phyloP scores from a whole-genome alignment of 139 green algal genomes.

The Chlamydomonas urium region DNA sequence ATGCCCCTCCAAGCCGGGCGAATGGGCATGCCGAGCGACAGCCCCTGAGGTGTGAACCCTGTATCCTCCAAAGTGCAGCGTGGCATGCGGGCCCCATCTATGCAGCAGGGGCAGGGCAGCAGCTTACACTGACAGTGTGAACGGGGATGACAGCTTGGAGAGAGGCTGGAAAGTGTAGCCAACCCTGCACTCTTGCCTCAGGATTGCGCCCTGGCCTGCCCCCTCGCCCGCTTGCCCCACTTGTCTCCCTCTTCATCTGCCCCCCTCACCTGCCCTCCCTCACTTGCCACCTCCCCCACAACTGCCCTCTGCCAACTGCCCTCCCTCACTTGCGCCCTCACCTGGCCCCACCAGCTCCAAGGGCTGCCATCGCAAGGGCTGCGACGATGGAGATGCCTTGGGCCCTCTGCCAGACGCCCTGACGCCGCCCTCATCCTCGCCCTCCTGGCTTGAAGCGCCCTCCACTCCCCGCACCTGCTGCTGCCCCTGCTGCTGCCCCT shows the following conservation, averaged over 20 bases:
- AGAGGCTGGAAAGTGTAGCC: too few relatives aligned
- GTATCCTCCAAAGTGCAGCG: slow-evolving; percentile 23
- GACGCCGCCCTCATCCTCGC: not conserved
- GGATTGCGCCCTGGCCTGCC: not conserved
- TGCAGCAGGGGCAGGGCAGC: too few relatives aligned
- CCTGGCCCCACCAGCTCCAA: not conserved
- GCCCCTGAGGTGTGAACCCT: slow-evolving; percentile 30
- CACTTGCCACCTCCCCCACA: not conserved
- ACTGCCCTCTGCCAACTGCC: not conserved
- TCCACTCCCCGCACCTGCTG: not conserved
- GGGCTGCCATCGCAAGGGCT: not conserved
- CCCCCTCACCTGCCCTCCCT: not conserved
- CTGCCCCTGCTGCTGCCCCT: not conserved
- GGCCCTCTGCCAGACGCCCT: not conserved
- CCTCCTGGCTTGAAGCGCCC: not conserved
- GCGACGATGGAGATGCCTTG: not conserved
- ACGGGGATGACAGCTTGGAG: too few relatives aligned
- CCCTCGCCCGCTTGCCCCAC: not conserved
- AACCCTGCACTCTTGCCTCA: not conserved
- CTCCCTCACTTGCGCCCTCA: not conserved
- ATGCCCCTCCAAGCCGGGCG: slow-evolving; percentile 37
- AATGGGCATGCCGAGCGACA: slow-evolving; percentile 41
- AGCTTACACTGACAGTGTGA: too few relatives aligned
- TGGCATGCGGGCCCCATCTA: not conserved
- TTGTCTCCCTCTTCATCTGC: not conserved